Percentiles rank a stretch among this genome's conserved stretches.
Evolutionary conservation across 148 eudicot species (phyloP).

Genomic region (Pouteria glomerata): DNA sequence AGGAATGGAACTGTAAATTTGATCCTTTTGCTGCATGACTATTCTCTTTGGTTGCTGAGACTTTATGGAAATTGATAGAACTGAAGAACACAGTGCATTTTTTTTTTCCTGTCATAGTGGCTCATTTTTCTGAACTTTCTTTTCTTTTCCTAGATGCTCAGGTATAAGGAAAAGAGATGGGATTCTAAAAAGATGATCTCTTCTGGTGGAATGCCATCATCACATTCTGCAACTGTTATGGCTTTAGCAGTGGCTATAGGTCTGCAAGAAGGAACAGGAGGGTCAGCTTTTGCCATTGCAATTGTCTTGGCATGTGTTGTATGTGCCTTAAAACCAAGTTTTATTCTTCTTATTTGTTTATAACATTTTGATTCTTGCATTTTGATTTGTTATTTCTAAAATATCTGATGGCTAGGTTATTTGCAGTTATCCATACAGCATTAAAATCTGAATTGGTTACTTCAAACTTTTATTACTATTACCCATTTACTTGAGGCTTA

Average conservation of each 20-base stretch:
- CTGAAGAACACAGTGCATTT: not conserved
- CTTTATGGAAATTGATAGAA: not conserved
- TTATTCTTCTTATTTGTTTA: slow-evolving; percentile 10
- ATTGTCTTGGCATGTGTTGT: slow-evolving; percentile 89
- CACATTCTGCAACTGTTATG: slow-evolving; percentile 89
- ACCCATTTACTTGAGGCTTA: not conserved
- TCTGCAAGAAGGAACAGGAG: slow-evolving; percentile 67
- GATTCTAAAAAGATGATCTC: slow-evolving; percentile 79
- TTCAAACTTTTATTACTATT: no score
- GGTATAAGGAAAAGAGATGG: slow-evolving; percentile 95
- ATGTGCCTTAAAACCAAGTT: slow-evolving; percentile 36
- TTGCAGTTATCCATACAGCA: no score
- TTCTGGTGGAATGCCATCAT: slow-evolving; percentile 98
- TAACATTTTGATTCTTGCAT: not conserved
- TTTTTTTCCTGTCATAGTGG: slow-evolving; percentile 1
- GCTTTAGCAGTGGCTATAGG: slow-evolving; percentile 76
- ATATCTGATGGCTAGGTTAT: no score
- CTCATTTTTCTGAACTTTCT: no score
- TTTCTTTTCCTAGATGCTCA: slow-evolving; percentile 45
- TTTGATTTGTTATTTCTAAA: not conserved
- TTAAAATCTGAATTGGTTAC: no score
- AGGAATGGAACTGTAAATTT: no score
- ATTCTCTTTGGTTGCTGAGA: no score
- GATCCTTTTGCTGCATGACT: not conserved
- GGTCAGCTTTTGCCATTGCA: slow-evolving; percentile 80